phyloP scores from a whole-genome alignment of 2,329 filamentous ascomycete species.

The Leptographium galeiforme region DNA sequence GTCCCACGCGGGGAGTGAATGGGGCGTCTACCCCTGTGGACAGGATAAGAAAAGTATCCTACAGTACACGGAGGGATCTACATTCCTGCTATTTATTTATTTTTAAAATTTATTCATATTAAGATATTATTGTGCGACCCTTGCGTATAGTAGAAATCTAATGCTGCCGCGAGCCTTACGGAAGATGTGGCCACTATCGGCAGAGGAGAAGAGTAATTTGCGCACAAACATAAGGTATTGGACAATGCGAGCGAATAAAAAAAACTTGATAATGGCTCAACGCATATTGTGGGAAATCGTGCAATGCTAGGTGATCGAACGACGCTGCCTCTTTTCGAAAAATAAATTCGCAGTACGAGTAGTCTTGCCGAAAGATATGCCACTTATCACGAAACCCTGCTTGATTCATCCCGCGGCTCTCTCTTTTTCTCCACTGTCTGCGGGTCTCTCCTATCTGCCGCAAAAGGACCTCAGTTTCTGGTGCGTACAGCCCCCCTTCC shows the following conservation, averaged over 20 bases:
- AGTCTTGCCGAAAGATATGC: neutral
- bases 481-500: neutral
- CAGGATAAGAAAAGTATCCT: neutral
- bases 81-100: neutral
- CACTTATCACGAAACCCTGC: neutral
- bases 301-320: neutral
- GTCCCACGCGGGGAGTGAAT: neutral
- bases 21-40: neutral
- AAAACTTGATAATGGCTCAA: no score
- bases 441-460: neutral
- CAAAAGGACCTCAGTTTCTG: neutral
- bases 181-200: no score
- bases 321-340: neutral
- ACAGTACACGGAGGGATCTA: no score
- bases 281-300: neutral
- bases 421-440: neutral
- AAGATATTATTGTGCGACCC: neutral
- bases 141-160: neutral
- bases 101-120: neutral
- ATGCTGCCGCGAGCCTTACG: no score
- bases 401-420: neutral
- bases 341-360: neutral
- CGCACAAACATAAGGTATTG: no score
- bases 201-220: no score
- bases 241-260: no score